Percentiles rank a stretch among this genome's conserved stretches.
These are phyloP conservation scores for Gnaphalium uliginosum DNA, from an alignment of 129 eudicot species.

Conservation along the genomic window DNA sequence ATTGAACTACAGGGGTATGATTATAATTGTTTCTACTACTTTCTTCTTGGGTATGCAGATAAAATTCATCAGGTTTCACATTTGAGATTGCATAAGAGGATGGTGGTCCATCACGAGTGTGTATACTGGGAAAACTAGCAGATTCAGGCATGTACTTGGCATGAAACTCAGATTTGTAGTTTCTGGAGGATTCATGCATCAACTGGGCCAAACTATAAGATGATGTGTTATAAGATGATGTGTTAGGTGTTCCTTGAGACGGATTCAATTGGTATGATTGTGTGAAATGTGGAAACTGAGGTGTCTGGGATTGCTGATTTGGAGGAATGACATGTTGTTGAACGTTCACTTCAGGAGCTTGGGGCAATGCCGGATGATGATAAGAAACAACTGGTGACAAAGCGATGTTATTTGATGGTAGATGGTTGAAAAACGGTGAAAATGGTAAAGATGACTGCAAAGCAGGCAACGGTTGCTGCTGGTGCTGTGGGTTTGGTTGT, in stretches of 20 bases:
- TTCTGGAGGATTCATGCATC: conserved; percentile 22
- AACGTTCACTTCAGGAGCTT: conserved; percentile 16
- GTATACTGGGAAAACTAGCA: conserved; percentile 19
- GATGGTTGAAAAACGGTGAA: not conserved
- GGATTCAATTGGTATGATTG: conserved; percentile 11
- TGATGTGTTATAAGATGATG: not conserved
- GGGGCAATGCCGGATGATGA: conserved; percentile 15
- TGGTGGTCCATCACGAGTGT: not conserved
- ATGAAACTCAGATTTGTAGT: conserved; percentile 36
- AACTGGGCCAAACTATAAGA: not conserved
- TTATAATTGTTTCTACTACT: conserved; percentile 14
- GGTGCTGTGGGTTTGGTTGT: conserved; percentile 10
- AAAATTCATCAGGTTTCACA: conserved; percentile 12
- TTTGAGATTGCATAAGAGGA: conserved; percentile 23
- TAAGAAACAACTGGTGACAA: conserved; percentile 23
- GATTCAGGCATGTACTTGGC: conserved; percentile 35
- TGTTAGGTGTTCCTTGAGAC: not conserved
- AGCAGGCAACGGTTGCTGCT: conserved; percentile 10
- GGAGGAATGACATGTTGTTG: conserved; percentile 16
- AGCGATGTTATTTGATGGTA: not conserved
- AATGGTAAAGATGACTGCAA: conserved; percentile 14
- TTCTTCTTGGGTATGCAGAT: conserved; percentile 16
- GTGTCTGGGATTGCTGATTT: conserved; percentile 14
- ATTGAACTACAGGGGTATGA: conserved; percentile 19
- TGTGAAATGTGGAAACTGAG: conserved; percentile 26